Percentiles rank a stretch among this genome's conserved stretches.
Conservation (phyloP, 805 yeast genomes). For the Kuraishia floccosa region DNA sequence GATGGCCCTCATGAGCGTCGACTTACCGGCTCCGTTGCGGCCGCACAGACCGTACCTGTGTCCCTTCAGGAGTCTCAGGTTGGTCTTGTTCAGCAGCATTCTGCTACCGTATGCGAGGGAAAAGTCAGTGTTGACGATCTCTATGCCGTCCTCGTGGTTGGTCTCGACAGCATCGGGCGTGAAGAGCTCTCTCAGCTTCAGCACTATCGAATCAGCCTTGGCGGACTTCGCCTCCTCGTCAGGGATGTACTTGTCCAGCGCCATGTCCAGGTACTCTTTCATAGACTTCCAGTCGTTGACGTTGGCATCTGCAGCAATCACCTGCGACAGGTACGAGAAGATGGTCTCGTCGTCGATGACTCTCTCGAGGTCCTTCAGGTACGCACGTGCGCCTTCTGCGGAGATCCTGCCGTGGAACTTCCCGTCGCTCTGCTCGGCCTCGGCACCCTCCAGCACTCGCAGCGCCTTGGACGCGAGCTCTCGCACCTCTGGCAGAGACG, state of each 20-base stretch:
- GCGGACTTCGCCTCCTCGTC: slow-evolving; percentile 21
- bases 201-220: slow-evolving; percentile 32
- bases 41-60: slow-evolving; percentile 98
- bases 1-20: slow-evolving; percentile 93
- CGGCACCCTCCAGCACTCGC: slow-evolving; percentile 72
- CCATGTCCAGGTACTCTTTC: slow-evolving; percentile 37
- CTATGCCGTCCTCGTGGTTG: slow-evolving; percentile 71
- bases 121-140: slow-evolving; percentile 88
- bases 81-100: slow-evolving; percentile 92
- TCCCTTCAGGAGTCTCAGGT: slow-evolving; percentile 78
- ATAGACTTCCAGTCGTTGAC: slow-evolving; percentile 65
- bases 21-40: slow-evolving; percentile 97
- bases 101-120: slow-evolving; percentile 96
- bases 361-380: slow-evolving; percentile 18
- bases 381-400: slow-evolving; percentile 37
- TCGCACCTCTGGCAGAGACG: slow-evolving; percentile 94
- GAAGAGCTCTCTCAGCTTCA: slow-evolving; percentile 42
- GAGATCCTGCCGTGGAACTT: slow-evolving; percentile 69
- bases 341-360: slow-evolving; percentile 24
- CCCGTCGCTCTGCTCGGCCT: slow-evolving; percentile 54
- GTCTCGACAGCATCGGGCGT: slow-evolving; percentile 42
- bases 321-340: slow-evolving; percentile 36
- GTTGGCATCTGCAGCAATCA: slow-evolving; percentile 52
- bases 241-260: slow-evolving; percentile 20
- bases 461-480: slow-evolving; percentile 84